Base-by-base conservation (phyloP, 495 filamentous ascomycete genomes). In the Talaromyces thailandensis region DNA sequence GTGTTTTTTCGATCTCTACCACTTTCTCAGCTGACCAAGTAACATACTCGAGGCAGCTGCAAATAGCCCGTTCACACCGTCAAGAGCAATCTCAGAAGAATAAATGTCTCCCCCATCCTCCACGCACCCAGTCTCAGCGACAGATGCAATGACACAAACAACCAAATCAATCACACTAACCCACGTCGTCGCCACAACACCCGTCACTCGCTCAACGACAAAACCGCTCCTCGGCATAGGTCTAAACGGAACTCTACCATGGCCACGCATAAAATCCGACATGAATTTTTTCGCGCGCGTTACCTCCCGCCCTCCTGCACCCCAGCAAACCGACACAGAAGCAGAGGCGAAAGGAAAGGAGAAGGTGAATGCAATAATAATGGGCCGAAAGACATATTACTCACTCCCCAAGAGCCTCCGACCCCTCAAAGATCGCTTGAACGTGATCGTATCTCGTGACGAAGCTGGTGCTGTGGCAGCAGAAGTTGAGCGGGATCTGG, bases 351-450 rank as follows among this genome's bases (percentile, higher is more conserved):
- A 53, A 23, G 18, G 58, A 24, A 26, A 21, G n/a, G 29, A 29
- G 24, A 50, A 31, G 29, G 50, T 71, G 18, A 98, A 98, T 69
- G 89, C 88, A 0, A 87, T 98, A 25, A 87, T 98, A 68, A 98
- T 98, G 93, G 94, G 94, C 56, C 89, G 94, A 65, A 96, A 94
- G 74, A 97, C 94, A 0, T 98, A 92, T 86, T 89, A 93, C 28
- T 88, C 84, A 51, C 91, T 98, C 4, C 93, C 93, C 2, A 67
- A 73, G 0, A 76, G 75, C 12, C 88, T 92, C 67, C 82, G 92
- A n/a, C 94, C 94, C 31, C 76, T 98, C 12, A 86, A 81, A 53
- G 90, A 83, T 25, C 73, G 94, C 26, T 71, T 88, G 5, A 98
- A 91, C 66, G 82, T 96, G 9, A 85, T 98, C 53, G 70, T 98